Evolutionary conservation across 345 rosid genomes (phyloP).

Genomic region (Nasturtium officinale): DNA sequence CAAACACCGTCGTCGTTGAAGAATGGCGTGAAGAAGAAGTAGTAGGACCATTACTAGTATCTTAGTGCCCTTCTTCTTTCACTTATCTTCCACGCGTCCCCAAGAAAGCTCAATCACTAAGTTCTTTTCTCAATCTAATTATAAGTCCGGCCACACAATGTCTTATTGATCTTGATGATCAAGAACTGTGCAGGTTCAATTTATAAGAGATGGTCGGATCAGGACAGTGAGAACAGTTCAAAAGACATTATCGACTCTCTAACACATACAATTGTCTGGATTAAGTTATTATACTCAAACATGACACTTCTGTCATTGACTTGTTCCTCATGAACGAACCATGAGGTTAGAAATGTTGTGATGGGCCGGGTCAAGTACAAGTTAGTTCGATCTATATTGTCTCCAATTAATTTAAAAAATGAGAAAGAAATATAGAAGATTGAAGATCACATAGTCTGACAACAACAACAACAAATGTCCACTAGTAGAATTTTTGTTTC

Average conservation of each 20-base stretch:
- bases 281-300: background rate
- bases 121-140: conserved; percentile 17
- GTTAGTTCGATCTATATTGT: background rate
- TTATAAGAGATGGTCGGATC: background rate
- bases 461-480: conserved; percentile 38
- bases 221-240: background rate
- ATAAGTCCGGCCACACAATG: conserved; percentile 12
- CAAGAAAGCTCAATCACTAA: conserved; percentile 23
- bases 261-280: too few relatives aligned
- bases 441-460: conserved; percentile 41
- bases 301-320: background rate
- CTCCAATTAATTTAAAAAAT: background rate
- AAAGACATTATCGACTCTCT: background rate
- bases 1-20: conserved; percentile 36
- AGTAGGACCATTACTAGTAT: conserved; percentile 39
- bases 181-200: background rate
- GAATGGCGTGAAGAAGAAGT: conserved; percentile 40
- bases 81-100: conserved; percentile 32
- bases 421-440: too few relatives aligned
- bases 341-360: background rate
- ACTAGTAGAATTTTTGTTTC: conserved; percentile 30
- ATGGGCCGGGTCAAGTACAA: background rate
- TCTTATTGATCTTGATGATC: background rate
- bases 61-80: conserved; percentile 40
- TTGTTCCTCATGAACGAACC: background rate